phyloP scores from a whole-genome alignment of 75 land plant genomes.

The Sequoia sempervirens region DNA sequence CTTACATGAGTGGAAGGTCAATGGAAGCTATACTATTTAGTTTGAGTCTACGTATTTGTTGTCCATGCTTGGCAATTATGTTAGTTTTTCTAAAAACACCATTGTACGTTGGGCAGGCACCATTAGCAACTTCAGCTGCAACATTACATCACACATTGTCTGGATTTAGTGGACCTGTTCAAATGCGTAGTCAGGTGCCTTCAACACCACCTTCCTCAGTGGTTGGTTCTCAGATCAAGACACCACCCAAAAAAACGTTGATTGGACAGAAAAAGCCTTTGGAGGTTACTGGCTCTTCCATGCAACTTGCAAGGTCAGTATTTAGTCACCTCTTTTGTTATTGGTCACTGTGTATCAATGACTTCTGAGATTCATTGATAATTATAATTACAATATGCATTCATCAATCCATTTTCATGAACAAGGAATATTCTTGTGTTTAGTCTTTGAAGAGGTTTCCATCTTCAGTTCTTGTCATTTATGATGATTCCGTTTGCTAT shows the following conservation, averaged over 20 bases:
- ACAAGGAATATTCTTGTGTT: not conserved
- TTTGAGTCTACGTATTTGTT: not conserved
- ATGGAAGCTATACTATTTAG: not conserved
- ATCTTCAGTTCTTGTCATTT: not conserved
- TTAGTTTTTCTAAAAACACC: not conserved
- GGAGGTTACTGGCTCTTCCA: constrained; percentile 49
- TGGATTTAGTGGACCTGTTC: constrained; percentile 13
- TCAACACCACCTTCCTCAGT: constrained; percentile 20
- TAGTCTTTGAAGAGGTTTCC: not conserved
- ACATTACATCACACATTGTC: constrained; percentile 5
- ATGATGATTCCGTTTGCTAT: not conserved
- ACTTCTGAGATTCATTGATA: not conserved
- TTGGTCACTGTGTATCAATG: not conserved
- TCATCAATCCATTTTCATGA: not conserved
- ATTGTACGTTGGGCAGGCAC: not conserved
- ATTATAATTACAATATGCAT: not conserved
- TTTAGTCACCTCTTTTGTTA: not conserved
- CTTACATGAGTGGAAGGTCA: not conserved
- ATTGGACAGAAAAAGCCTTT: constrained; percentile 76
- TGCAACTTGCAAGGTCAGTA: constrained; percentile 58
- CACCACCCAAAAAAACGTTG: constrained; percentile 54
- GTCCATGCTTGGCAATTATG: not conserved
- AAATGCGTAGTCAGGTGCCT: constrained; percentile 27
- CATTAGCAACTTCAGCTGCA: constrained; percentile 5
- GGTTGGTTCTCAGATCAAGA: constrained; percentile 36